Evolutionary conservation across 495 filamentous ascomycete genomes (phyloP).

Genomic region (Hapsidospora chrysogenum): DNA sequence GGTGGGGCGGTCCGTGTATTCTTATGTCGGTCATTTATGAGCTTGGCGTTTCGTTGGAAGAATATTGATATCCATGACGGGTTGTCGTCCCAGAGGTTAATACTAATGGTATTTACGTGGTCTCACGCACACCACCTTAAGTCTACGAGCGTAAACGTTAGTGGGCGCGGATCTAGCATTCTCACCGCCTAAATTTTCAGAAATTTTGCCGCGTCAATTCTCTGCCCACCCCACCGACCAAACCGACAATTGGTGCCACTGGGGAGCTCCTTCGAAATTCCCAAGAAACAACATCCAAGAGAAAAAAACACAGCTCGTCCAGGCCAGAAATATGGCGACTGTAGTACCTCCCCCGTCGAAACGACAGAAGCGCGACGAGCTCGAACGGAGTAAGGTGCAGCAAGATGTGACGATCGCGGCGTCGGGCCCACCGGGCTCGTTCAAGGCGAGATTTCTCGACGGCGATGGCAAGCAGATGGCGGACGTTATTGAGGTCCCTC

Average conservation of each 20-base stretch:
- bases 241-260: not conserved
- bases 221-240: no score
- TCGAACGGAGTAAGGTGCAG: conserved; percentile 56
- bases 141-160: no score
- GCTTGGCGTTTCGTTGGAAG: no score
- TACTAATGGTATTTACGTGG: no score
- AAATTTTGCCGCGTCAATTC: conserved; percentile 2
- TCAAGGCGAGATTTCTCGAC: conserved; percentile 80
- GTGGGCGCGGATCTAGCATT: no score
- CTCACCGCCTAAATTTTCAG: conserved; percentile 4
- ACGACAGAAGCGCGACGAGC: conserved; percentile 60
- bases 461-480: conserved; percentile 49
- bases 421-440: conserved; percentile 55
- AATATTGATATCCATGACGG: no score
- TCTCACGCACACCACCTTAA: no score
- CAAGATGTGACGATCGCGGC: conserved; percentile 54
- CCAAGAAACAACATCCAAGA: not conserved
- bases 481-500: conserved; percentile 58
- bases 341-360: conserved; percentile 80
- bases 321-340: conserved; percentile 60
- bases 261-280: not conserved
- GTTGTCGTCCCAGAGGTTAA: no score
- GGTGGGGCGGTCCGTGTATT: no score
- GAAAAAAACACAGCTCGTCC: not conserved
- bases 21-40: no score